Evolutionary conservation across 75 land plant genomes (phyloP), one percentile per base, ranked within the genome.

Genomic region (Larix kaempferi): DNA sequence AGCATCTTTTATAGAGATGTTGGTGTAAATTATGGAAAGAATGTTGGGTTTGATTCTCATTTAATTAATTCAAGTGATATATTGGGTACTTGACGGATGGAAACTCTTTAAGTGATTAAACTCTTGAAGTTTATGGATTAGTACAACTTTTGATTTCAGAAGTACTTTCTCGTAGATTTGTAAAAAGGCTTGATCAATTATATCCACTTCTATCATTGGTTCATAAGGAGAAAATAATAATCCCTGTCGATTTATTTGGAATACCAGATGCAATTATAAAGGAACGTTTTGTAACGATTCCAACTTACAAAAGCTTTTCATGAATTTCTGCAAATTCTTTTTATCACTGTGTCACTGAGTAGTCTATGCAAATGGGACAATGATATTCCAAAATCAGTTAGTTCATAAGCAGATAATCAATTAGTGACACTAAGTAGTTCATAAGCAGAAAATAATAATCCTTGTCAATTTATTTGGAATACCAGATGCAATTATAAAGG

Each of bases 81-180:
- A 22, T 66, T 75, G 13, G 90, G 84, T 81, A 73, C 33, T 88
- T 62, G 77, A 87, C 71, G n/a, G n/a, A n/a, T n/a, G n/a, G n/a
- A n/a, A n/a, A n/a, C n/a, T n/a, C 59, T 86, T 57, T 87, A 87
- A 85, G 86, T 89, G 16, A 84, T 92, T 87, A 78, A 74, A 21
- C 86, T 93, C 25, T 57, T 91, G 77, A 86, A 74, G 62, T 56
- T 56, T 54, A 26, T 96, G 59, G 86, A 95, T 61, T 86, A 92
- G 89, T 96, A 89, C 79, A 92, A 94, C 80, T 96, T 82, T 80
- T 96, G 99, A 83, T 96, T 96, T 84, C 84, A 84, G 67, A 88
- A 83, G 91, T 96, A 33, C 37, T 82, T 76, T 83, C 80, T n/a
- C 73, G 82, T 37, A 90, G 91, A 78, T 59, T 88, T 78, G 87